Base-by-base conservation (phyloP, 2,329 filamentous ascomycete species). In the Colletotrichum sp. region DNA sequence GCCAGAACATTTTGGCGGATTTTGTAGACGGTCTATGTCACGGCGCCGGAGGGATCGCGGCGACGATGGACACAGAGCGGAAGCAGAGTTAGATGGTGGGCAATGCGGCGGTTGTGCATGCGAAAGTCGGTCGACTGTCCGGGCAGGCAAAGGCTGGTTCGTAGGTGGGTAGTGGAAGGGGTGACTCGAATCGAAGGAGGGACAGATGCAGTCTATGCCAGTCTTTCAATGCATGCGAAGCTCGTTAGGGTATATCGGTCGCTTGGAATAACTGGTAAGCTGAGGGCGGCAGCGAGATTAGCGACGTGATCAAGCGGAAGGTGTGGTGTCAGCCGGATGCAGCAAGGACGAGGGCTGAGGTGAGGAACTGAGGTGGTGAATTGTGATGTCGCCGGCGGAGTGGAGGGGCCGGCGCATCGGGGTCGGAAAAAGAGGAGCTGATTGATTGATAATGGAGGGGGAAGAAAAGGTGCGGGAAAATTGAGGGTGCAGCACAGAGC, bases 1-100 rank as follows among this genome's bases (percentile, higher is more conserved):
- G 94, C 97, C 97, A 99, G 88, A 99, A 99, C 97, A 99, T 99
- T 89, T 86, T 96, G 93, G 83, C 84, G 81, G 81, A 48, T 70
- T 62, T 75, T 65, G 26, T 26, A 26, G 62, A 48, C 44, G 67
- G 22, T 64, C 77, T 81, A 82, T 70, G 79, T 81, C 77, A 82
- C 79, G 71, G 82, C 81, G 75, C 80, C 80, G 57, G 72, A 65
- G 32, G 60, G 59, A 44, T 73, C 64, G 57, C 71, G 67, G 48
- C 68, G 67, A 57, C 72, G 72, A 60, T 76, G 36, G 72, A 71
- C 71, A 75, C 72, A 63, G 67, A 67, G 24, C 71, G 62, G 36
- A 16, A 65, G 32, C 39, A 59, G 30, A 55, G 32, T 71, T 30
- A 57, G 32, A 6, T 28, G 71, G 28, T n/a, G 39, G 39, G 28